These are phyloP conservation scores for Paramecium bursaria DNA, from an alignment of 73 alveolate species.

Conservation along the genomic window DNA sequence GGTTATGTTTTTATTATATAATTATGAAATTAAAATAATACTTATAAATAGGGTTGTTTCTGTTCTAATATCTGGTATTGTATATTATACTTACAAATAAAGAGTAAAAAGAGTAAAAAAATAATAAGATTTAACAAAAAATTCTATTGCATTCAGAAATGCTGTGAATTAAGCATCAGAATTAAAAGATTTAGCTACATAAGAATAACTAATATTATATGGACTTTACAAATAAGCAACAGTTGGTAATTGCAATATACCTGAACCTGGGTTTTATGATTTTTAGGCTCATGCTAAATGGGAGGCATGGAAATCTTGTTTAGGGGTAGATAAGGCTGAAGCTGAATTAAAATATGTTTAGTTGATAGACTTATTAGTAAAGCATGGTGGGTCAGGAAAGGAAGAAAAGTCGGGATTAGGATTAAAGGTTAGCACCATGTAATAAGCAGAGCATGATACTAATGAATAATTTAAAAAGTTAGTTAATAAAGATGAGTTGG, in stretches of 20 bases:
- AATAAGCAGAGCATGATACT: constrained; percentile 53
- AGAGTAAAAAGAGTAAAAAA: too few relatives aligned
- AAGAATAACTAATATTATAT: constrained; percentile 60
- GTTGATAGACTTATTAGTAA: background rate
- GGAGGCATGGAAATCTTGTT: constrained; percentile 75
- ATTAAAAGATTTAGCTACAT: constrained; percentile 5
- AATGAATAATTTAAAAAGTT: constrained; percentile 16
- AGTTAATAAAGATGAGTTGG: background rate
- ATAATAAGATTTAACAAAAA: too few relatives aligned
- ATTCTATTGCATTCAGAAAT: background rate
- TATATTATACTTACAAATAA: too few relatives aligned
- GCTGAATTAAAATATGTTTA: constrained; percentile 73
- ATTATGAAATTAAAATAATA: too few relatives aligned
- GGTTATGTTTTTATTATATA: too few relatives aligned
- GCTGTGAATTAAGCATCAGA: constrained; percentile 3
- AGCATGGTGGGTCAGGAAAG: background rate
- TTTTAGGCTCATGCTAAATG: constrained; percentile 74
- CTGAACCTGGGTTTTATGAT: constrained; percentile 72
- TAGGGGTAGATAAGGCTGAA: constrained; percentile 66
- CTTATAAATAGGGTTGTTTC: too few relatives aligned
- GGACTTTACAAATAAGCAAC: constrained; percentile 74
- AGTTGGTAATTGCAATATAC: constrained; percentile 72
- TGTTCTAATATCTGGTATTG: too few relatives aligned
- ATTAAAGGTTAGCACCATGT: constrained; percentile 20
- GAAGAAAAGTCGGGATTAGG: background rate